Evolutionary conservation across 164 flowering plant species (phyloP).

Genomic region (Nelumbo lutea): DNA sequence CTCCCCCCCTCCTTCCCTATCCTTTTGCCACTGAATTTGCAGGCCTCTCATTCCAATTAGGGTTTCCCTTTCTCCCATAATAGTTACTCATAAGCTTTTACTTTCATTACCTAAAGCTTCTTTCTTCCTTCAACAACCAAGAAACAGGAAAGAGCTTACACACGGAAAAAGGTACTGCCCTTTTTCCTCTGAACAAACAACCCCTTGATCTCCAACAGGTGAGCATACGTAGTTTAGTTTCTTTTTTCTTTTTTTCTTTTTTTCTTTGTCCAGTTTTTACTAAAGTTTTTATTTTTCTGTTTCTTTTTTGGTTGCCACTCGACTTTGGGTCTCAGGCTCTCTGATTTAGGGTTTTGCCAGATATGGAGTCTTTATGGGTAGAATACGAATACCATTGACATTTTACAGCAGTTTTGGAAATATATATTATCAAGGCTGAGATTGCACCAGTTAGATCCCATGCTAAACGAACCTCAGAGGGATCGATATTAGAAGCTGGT

Average conservation of each 20-base stretch:
- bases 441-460: conserved; percentile 26
- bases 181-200: not conserved
- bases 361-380: not conserved
- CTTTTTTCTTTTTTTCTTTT: not conserved
- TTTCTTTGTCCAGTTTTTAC: not conserved
- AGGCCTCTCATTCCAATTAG: no score
- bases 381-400: not conserved
- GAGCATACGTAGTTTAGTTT: not conserved
- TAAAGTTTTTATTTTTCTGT: no score
- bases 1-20: no score
- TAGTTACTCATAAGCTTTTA: no score
- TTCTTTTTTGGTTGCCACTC: not conserved
- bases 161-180: not conserved
- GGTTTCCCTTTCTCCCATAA: no score
- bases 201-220: not conserved
- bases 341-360: not conserved
- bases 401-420: not conserved
- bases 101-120: no score
- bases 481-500: conserved; percentile 12
- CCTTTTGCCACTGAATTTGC: no score
- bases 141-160: no score
- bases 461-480: conserved; percentile 13
- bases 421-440: not conserved
- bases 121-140: no score
- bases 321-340: not conserved